phyloP scores from a whole-genome alignment of 495 filamentous ascomycete genomes.

The Hypoxylon fragiforme region DNA sequence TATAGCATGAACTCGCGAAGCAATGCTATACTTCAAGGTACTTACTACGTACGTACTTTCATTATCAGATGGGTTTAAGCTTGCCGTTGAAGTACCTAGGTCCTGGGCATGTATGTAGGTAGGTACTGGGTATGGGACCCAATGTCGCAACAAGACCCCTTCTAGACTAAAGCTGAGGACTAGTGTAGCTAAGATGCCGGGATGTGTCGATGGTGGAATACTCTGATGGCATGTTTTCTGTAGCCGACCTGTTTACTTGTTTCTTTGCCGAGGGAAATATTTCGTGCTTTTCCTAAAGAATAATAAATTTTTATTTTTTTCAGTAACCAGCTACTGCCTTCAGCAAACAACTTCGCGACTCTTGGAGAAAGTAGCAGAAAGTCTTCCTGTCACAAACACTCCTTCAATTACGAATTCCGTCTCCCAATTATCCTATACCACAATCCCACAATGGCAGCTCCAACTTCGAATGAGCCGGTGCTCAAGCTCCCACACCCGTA shows the following conservation, averaged over 20 bases:
- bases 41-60: background rate
- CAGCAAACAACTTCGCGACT: background rate
- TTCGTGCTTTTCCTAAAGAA: constrained; percentile 1
- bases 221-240: too few relatives aligned
- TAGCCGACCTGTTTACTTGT: too few relatives aligned
- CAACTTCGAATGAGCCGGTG: constrained; percentile 42
- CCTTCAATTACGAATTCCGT: constrained; percentile 10
- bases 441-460: constrained; percentile 33
- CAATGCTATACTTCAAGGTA: background rate
- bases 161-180: background rate
- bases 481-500: constrained; percentile 53
- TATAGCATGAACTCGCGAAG: too few relatives aligned
- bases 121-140: background rate
- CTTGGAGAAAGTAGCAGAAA: background rate
- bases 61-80: background rate
- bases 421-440: constrained; percentile 1
- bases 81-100: background rate
- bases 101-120: background rate
- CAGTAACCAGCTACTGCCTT: background rate
- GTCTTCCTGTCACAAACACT: constrained; percentile 1
- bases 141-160: background rate
- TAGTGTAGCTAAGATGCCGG: background rate
- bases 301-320: constrained; percentile 8
- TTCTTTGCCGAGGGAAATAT: background rate
- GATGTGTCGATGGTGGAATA: background rate